Conservation (phyloP, 176 grass and related monocot genomes). For the Lolium perenne region DNA sequence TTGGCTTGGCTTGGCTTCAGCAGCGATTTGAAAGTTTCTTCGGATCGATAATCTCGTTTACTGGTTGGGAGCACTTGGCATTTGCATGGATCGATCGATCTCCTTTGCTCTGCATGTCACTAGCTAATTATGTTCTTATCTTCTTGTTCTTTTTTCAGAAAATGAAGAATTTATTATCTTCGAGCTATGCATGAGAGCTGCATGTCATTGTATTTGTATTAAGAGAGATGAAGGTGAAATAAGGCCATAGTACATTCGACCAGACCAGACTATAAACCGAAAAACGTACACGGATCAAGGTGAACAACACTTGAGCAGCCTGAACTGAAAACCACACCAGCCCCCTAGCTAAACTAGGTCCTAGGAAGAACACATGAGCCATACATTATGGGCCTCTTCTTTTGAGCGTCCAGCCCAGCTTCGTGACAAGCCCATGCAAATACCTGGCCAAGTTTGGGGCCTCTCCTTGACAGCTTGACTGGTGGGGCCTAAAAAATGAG, state of each 20-base stretch:
- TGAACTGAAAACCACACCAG: too few relatives aligned
- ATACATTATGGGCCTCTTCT: background rate
- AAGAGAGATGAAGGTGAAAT: too few relatives aligned
- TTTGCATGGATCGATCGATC: constrained; percentile 20
- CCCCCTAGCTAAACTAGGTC: too few relatives aligned
- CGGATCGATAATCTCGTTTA: background rate
- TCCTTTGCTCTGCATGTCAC: background rate
- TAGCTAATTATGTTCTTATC: background rate
- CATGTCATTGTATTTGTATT: too few relatives aligned
- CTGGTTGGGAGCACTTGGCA: constrained; percentile 9
- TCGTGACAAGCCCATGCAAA: background rate
- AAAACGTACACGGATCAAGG: too few relatives aligned
- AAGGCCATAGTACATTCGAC: too few relatives aligned
- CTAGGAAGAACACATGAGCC: too few relatives aligned
- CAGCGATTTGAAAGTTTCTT: constrained; percentile 27
- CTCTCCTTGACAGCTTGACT: background rate
- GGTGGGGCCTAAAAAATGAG: background rate
- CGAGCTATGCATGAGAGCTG: too few relatives aligned
- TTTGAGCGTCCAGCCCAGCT: background rate
- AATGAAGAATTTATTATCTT: background rate
- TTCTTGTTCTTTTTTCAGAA: background rate
- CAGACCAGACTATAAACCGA: too few relatives aligned
- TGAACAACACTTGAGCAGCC: too few relatives aligned
- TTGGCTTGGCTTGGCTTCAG: constrained; percentile 29
- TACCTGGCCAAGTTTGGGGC: background rate